Evolutionary conservation across 176 grass and related monocot species (phyloP).

Genomic region (Avena atlantica): DNA sequence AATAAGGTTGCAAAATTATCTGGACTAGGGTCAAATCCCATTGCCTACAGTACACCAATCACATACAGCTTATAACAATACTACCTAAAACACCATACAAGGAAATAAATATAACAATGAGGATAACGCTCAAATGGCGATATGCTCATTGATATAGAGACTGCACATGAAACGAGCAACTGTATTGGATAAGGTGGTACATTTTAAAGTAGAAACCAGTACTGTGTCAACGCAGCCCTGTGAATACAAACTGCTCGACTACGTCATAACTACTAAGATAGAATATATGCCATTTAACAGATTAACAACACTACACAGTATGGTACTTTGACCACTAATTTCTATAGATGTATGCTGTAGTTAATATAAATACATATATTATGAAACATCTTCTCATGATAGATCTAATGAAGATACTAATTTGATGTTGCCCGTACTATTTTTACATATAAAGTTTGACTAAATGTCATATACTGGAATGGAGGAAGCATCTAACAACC

Average conservation of each 20-base stretch:
- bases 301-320: too few species aligned
- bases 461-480: background rate
- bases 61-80: background rate
- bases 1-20: background rate
- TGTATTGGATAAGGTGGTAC: background rate
- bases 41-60: background rate
- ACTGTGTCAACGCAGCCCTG: background rate
- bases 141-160: too few species aligned
- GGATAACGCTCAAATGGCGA: background rate
- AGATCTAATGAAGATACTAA: background rate
- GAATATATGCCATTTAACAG: too few species aligned
- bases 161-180: too few species aligned
- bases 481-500: background rate
- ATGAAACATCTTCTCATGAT: background rate
- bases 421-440: background rate
- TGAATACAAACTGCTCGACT: background rate
- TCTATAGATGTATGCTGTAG: too few species aligned
- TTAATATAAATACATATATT: background rate
- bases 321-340: too few species aligned
- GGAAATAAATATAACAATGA: background rate
- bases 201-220: background rate
- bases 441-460: background rate
- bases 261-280: background rate
- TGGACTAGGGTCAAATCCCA: background rate
- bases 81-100: background rate